These are phyloP conservation scores for Aspergillus carbonarius DNA, from an alignment of 2,329 filamentous ascomycete species.

Conservation along the genomic window DNA sequence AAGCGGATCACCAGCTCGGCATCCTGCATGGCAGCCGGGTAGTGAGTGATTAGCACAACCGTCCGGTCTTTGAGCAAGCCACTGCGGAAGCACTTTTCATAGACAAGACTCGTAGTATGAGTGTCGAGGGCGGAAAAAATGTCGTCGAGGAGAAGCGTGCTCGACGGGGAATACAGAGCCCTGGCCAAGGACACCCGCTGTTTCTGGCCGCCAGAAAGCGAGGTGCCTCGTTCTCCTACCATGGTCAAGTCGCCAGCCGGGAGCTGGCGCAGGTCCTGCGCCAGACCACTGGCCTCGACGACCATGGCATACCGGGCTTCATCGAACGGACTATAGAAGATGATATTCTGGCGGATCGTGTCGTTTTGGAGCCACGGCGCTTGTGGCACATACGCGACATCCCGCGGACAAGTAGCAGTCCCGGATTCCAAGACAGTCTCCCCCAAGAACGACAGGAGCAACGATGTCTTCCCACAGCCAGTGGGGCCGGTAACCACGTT, in stretches of 20 bases:
- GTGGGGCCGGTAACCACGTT: conserved; percentile 57
- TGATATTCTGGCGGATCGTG: conserved; percentile 64
- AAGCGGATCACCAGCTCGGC: conserved; percentile 20
- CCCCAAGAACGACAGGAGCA: conserved; percentile 40
- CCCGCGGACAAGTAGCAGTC: conserved; percentile 47
- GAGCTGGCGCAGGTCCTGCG: conserved; percentile 57
- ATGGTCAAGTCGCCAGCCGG: conserved; percentile 58
- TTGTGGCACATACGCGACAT: conserved; percentile 59
- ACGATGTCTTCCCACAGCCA: conserved; percentile 59
- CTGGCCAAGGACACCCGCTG: conserved; percentile 60
- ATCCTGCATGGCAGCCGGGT: conserved; percentile 25
- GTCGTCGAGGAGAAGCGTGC: conserved; percentile 58
- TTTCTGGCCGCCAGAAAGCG: conserved; percentile 63
- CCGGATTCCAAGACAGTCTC: conserved; percentile 28
- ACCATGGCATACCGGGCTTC: conserved; percentile 58
- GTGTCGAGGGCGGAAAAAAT: conserved; percentile 61
- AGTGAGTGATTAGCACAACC: conserved; percentile 57
- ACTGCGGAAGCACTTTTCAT: conserved; percentile 58
- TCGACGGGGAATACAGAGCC: conserved; percentile 57
- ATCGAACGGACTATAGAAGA: conserved; percentile 61
- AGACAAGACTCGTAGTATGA: conserved; percentile 57
- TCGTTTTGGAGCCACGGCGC: conserved; percentile 66
- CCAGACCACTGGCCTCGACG: conserved; percentile 60
- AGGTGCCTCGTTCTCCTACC: conserved; percentile 63
- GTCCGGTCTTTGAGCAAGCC: conserved; percentile 57